Evolutionary conservation across 2,329 filamentous ascomycete genomes (phyloP).

Genomic region (Cytospora piceicola): DNA sequence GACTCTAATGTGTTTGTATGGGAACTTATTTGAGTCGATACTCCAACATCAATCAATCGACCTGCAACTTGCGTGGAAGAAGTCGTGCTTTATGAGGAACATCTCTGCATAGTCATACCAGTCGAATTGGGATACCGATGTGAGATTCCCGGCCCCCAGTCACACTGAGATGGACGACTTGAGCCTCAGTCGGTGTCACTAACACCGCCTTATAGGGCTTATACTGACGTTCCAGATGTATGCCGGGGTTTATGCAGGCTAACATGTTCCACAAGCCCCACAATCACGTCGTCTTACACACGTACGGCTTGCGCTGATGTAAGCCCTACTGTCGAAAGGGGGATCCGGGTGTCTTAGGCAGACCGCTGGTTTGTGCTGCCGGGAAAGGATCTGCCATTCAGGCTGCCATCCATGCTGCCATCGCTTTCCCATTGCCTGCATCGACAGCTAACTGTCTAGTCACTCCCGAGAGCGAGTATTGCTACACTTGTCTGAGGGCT

Average conservation of each 20-base stretch:
- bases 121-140: background rate
- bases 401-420: background rate
- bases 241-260: constrained; percentile 6
- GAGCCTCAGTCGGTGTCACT: constrained; percentile 27
- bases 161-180: constrained; percentile 2
- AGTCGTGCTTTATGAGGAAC: background rate
- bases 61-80: background rate
- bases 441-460: background rate
- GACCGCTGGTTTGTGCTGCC: constrained; percentile 21
- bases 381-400: background rate
- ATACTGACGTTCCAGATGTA: background rate
- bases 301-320: constrained; percentile 24
- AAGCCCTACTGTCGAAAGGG: constrained; percentile 18
- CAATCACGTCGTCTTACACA: constrained; percentile 22
- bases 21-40: background rate
- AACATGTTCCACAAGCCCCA: constrained; percentile 14
- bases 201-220: constrained; percentile 26
- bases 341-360: constrained; percentile 17
- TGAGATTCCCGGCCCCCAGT: background rate
- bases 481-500: background rate
- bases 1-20: background rate
- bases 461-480: too few species aligned
- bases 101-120: background rate
- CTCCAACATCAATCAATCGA: background rate
- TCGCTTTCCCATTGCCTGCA: background rate